These are phyloP conservation scores for Sarocladiaceae sp. DNA, from an alignment of 2,329 filamentous ascomycete species.

Conservation along the genomic window DNA sequence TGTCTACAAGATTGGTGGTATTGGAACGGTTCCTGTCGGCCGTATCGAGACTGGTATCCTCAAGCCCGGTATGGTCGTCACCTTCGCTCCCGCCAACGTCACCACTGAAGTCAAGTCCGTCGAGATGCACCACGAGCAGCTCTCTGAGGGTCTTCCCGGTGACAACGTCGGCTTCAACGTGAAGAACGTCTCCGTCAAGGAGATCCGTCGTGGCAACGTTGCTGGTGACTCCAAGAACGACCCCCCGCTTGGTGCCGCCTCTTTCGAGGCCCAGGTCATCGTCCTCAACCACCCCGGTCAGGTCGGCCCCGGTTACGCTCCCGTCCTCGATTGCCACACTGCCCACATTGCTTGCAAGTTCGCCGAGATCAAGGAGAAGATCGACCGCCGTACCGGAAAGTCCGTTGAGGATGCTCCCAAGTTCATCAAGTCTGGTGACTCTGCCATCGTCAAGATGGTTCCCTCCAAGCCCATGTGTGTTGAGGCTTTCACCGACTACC, in stretches of 20 bases:
- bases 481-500: constrained; percentile 99
- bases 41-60: constrained; percentile 99
- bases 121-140: constrained; percentile 99
- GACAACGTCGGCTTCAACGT: constrained; percentile 99
- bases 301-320: constrained; percentile 98
- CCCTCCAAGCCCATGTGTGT: constrained; percentile 99
- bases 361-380: constrained; percentile 98
- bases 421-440: constrained; percentile 99
- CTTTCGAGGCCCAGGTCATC: constrained; percentile 99
- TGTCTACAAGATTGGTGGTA: constrained; percentile 99
- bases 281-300: constrained; percentile 99
- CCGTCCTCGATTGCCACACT: constrained; percentile 99
- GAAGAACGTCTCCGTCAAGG: constrained; percentile 99
- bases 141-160: constrained; percentile 88
- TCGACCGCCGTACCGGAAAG: constrained; percentile 99
- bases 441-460: constrained; percentile 99
- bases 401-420: constrained; percentile 87
- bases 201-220: constrained; percentile 99
- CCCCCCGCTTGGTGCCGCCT: constrained; percentile 81
- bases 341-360: constrained; percentile 99
- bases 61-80: constrained; percentile 90
- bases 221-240: constrained; percentile 99
- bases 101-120: constrained; percentile 99
- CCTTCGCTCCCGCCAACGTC: constrained; percentile 96
- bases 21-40: constrained; percentile 98